These are phyloP conservation scores for Afroboletus lepidellus DNA, from an alignment of 1,284 basidiomycete genomes.

Conservation along the genomic window DNA sequence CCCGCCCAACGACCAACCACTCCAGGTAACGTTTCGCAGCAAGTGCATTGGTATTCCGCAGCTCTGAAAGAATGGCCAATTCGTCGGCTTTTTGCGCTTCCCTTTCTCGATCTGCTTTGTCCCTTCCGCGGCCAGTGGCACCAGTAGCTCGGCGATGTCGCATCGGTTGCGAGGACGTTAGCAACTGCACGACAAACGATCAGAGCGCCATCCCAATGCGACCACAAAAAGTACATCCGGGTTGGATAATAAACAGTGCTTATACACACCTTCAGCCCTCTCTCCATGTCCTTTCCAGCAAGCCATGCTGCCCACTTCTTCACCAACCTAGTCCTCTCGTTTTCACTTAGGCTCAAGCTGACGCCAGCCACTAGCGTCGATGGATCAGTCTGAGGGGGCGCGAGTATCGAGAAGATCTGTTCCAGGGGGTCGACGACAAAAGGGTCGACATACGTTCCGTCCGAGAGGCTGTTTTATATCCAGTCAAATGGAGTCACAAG, in stretches of 20 bases:
- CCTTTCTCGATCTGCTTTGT: slow-evolving; percentile 27
- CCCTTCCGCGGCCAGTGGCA: slow-evolving; percentile 28
- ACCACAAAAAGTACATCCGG: background rate
- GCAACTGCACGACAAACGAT: slow-evolving; percentile 41
- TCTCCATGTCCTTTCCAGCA: slow-evolving; percentile 62
- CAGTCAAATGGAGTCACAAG: background rate
- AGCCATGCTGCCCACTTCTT: slow-evolving; percentile 84
- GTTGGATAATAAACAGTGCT: background rate
- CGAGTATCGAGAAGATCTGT: slow-evolving; percentile 65
- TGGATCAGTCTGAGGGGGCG: slow-evolving; percentile 15
- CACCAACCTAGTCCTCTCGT: slow-evolving; percentile 59
- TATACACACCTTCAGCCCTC: slow-evolving; percentile 64
- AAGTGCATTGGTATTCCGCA: slow-evolving; percentile 36
- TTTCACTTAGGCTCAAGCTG: slow-evolving; percentile 26
- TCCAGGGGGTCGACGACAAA: slow-evolving; percentile 62
- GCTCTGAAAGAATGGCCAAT: slow-evolving; percentile 51
- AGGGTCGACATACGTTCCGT: slow-evolving; percentile 65
- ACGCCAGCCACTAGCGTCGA: slow-evolving; percentile 1
- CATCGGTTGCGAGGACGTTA: slow-evolving; percentile 41
- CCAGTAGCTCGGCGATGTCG: slow-evolving; percentile 22
- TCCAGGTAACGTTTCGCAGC: slow-evolving; percentile 73
- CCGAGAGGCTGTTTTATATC: slow-evolving; percentile 54
- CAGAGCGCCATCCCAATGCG: background rate
- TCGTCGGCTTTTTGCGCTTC: slow-evolving; percentile 46
- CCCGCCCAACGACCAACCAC: slow-evolving; percentile 71